A percentile compares a stretch with the other conserved stretches of the same genome.
Conservation (phyloP, 805 yeast genomes). For the Lipomyces sp. region DNA sequence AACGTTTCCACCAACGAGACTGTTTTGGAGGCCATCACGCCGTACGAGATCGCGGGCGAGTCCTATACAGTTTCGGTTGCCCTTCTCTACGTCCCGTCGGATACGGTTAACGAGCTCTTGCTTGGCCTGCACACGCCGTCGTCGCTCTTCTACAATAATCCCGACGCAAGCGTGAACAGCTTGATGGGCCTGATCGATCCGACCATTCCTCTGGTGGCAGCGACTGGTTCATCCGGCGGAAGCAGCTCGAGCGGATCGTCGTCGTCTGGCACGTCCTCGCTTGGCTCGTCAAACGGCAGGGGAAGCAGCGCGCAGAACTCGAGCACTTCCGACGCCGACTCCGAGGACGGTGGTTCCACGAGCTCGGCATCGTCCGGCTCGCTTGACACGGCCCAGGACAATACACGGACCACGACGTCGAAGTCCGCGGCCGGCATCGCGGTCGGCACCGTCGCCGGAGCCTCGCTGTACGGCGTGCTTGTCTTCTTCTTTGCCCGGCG, state of each 20-base stretch:
- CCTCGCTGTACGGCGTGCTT: slow-evolving; percentile 57
- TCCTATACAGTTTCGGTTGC: slow-evolving; percentile 83
- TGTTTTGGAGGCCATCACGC: slow-evolving; percentile 66
- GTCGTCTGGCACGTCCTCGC: slow-evolving; percentile 3
- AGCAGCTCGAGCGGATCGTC: background rate
- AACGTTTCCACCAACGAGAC: slow-evolving; percentile 44
- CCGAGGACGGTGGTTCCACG: too few species aligned
- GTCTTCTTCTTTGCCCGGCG: slow-evolving; percentile 55
- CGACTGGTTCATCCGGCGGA: slow-evolving; percentile 1
- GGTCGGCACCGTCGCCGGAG: slow-evolving; percentile 79
- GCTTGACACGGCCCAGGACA: slow-evolving; percentile 34
- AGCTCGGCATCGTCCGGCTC: slow-evolving; percentile 33
- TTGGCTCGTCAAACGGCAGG: slow-evolving; percentile 6
- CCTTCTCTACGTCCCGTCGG: slow-evolving; percentile 72
- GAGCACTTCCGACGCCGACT: slow-evolving; percentile 4
- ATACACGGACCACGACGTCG: slow-evolving; percentile 35
- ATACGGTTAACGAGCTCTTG: slow-evolving; percentile 50
- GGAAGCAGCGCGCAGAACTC: slow-evolving; percentile 28
- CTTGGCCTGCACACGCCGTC: slow-evolving; percentile 46
- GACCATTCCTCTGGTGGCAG: slow-evolving; percentile 34
- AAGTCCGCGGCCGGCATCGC: slow-evolving; percentile 70
- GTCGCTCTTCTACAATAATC: slow-evolving; percentile 62
- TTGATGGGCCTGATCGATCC: slow-evolving; percentile 72
- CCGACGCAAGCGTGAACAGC: slow-evolving; percentile 51
- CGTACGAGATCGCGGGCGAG: slow-evolving; percentile 56